These are phyloP conservation scores for Kokia cookei DNA, from an alignment of 441 rosid species.

Conservation along the genomic window DNA sequence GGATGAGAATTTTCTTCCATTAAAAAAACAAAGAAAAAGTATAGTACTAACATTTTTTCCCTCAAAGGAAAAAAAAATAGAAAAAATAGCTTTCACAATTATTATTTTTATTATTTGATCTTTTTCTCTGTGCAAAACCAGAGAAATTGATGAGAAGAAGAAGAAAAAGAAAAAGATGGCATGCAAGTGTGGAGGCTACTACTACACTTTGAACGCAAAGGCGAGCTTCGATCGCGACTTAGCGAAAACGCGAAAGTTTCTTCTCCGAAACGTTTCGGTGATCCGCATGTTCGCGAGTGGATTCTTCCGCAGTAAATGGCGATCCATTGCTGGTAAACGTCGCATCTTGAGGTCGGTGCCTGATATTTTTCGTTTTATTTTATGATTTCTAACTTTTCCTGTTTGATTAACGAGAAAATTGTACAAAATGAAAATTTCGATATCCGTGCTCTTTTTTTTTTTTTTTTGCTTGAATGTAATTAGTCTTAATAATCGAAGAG, in stretches of 20 bases:
- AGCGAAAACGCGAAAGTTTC: conserved; percentile 27
- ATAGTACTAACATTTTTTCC: background rate
- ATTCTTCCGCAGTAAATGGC: conserved; percentile 30
- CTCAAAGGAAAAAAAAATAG: background rate
- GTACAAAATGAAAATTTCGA: conserved; percentile 1
- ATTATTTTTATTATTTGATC: background rate
- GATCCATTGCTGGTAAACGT: conserved; percentile 30
- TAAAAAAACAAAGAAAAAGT: background rate
- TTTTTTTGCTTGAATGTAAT: background rate
- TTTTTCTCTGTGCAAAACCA: background rate
- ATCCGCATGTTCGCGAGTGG: conserved; percentile 35
- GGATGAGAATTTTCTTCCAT: background rate
- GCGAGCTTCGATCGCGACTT: conserved; percentile 27
- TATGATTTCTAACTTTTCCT: background rate
- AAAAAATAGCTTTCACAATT: conserved; percentile 3
- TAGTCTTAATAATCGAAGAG: background rate
- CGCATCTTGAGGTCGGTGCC: conserved; percentile 42
- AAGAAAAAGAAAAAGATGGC: conserved; percentile 22
- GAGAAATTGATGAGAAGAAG: conserved; percentile 1
- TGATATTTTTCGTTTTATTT: background rate
- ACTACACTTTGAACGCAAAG: conserved; percentile 22
- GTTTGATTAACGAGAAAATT: background rate
- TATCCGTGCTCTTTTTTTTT: background rate
- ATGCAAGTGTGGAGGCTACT: conserved; percentile 38
- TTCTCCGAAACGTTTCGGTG: conserved; percentile 39